These are phyloP conservation scores for Epichloe typhina DNA, from an alignment of 2,329 filamentous ascomycete species.

Conservation along the genomic window DNA sequence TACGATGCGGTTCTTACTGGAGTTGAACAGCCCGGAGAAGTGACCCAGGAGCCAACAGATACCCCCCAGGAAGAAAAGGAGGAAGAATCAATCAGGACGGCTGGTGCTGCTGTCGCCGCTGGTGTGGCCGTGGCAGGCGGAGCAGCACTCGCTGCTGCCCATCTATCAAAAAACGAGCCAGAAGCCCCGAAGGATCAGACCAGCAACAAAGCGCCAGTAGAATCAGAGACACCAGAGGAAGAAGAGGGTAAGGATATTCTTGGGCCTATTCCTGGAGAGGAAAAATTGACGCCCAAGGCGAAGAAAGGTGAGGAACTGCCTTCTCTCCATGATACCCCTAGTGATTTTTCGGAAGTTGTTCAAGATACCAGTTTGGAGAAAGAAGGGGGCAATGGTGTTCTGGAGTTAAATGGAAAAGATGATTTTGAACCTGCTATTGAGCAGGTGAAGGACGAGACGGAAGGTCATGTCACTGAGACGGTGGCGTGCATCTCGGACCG, in stretches of 20 bases:
- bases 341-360: conserved; percentile 20
- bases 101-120: too few relatives aligned
- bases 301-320: conserved; percentile 31
- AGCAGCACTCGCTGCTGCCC: conserved; percentile 4
- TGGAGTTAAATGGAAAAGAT: background rate
- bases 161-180: background rate
- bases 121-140: background rate
- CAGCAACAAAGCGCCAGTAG: conserved; percentile 2
- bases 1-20: too few relatives aligned
- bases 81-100: too few relatives aligned
- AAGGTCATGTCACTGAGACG: background rate
- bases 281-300: conserved; percentile 17
- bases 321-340: conserved; percentile 25
- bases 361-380: conserved; percentile 15
- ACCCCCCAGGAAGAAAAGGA: too few relatives aligned
- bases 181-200: background rate
- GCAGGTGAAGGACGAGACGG: background rate
- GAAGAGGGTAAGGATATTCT: conserved; percentile 27
- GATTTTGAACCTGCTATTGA: background rate
- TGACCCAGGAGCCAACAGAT: too few relatives aligned
- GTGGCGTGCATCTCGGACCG: background rate
- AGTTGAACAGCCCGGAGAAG: too few relatives aligned
- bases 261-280: conserved; percentile 24
- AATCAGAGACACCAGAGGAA: conserved; percentile 15
- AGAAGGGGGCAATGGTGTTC: conserved; percentile 9